A percentile compares a stretch with the other conserved stretches of the same genome.
phyloP scores from a whole-genome alignment of 306 rosid species.

The Sophora flavescens region DNA sequence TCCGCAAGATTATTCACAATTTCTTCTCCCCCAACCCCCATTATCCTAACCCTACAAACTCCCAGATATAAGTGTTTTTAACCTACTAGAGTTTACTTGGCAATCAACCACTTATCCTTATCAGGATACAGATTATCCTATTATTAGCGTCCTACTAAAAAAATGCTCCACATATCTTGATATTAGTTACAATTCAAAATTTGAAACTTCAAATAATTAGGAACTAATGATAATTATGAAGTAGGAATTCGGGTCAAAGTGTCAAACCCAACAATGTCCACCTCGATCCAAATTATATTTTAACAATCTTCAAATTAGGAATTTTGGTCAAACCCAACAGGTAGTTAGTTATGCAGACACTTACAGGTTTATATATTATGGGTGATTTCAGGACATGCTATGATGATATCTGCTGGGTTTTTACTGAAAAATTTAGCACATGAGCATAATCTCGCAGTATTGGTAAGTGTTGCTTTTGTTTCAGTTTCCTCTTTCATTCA shows the following conservation, averaged over 20 bases:
- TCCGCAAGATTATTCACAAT: too few species aligned
- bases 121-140: too few species aligned
- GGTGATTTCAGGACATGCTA: conserved; percentile 73
- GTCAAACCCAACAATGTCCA: neutral
- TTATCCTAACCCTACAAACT: too few species aligned
- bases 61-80: too few species aligned
- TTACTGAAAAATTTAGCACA: conserved; percentile 85
- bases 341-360: conserved; percentile 17
- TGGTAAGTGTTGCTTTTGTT: conserved; percentile 57
- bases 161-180: too few species aligned
- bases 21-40: too few species aligned
- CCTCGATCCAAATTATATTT: neutral
- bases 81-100: too few species aligned
- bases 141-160: too few species aligned
- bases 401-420: conserved; percentile 86
- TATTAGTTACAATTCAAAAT: too few species aligned
- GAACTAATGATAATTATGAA: neutral
- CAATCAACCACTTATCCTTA: too few species aligned
- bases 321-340: neutral
- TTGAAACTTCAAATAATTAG: neutral
- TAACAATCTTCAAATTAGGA: neutral
- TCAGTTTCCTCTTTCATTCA: conserved; percentile 31
- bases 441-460: conserved; percentile 77
- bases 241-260: neutral
- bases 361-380: conserved; percentile 43